These are phyloP conservation scores for Ogataea pilisensis DNA, from an alignment of 805 yeast genomes.

Conservation along the genomic window DNA sequence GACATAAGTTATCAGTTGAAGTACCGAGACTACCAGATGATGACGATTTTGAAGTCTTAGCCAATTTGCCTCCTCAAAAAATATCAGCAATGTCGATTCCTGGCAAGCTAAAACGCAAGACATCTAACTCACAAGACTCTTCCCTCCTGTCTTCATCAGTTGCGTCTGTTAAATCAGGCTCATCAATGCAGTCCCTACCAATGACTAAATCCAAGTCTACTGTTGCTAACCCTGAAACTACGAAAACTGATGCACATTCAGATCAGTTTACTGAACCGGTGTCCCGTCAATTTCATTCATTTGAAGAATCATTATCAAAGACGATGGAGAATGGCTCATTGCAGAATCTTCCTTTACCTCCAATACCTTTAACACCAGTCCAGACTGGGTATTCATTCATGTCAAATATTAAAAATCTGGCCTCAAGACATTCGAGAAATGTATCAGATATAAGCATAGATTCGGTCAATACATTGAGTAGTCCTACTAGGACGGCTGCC, in stretches of 20 bases:
- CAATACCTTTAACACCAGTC: constrained; percentile 9
- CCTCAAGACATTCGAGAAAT: constrained; percentile 17
- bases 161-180: constrained; percentile 16
- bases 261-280: constrained; percentile 14
- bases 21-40: constrained; percentile 27
- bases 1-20: constrained; percentile 17
- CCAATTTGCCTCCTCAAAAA: constrained; percentile 16
- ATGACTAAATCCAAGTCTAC: constrained; percentile 30
- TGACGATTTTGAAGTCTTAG: constrained; percentile 18
- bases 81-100: constrained; percentile 18
- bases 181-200: constrained; percentile 21
- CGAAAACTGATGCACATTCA: constrained; percentile 46
- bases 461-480: constrained; percentile 11
- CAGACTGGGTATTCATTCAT: constrained; percentile 14
- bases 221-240: constrained; percentile 51
- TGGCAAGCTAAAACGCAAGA: constrained; percentile 3
- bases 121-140: neutral
- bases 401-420: constrained; percentile 19
- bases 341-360: constrained; percentile 20
- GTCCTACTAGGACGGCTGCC: constrained; percentile 7
- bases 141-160: constrained; percentile 19
- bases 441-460: constrained; percentile 19
- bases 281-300: constrained; percentile 8
- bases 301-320: constrained; percentile 8
- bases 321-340: constrained; percentile 11